Evolutionary conservation across 805 yeast species (phyloP), one percentile per base, ranked within the genome.

Genomic region (Vanderwaltozyma polyspora): DNA sequence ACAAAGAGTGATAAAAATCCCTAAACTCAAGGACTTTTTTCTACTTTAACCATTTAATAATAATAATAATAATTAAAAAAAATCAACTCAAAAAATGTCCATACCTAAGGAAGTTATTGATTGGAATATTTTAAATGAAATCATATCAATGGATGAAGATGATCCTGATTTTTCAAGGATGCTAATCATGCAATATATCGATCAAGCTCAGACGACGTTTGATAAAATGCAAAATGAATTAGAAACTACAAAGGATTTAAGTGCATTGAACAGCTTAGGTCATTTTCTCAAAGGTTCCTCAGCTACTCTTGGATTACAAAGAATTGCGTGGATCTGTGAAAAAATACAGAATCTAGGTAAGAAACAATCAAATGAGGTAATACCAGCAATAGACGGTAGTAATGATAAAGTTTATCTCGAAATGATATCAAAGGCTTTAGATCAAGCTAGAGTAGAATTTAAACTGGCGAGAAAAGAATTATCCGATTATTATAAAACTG

Each of bases 201-300:
- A 84, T 37, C 98, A 91, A 60, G 95, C 94, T 5, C 67, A 68
- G 39, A 79, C 76, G 14, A 89, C 94, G 0, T 82, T 87, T 49
- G 63, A 59, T 25, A 74, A 82, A 42, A 81, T 91, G 54, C 79
- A 77, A 37, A 60, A 60, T 6, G 55, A 53, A 22, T 41, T 64
- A 32, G 45, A 59, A 21, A 45, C 60, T 1, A 64, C 64, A 23
- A 57, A 59, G 12, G 60, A 68, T 19, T 65, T 86, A 39, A 68
- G 63, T 26, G 67, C 74, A 40, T 62, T 91, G 36, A 78, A 87
- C 15, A 67, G 76, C 11, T 62, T 81, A 46, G 98, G 98, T 11
- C 98, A 91, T 56, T 91, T 84, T 52, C 66, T 91, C 37, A 91
- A 91, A 55, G 98, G 98, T 30, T 79, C 94, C 10, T 93, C 96